Base-by-base conservation (phyloP, 768 basidiomycete genomes). In the Ramaria sp. region DNA sequence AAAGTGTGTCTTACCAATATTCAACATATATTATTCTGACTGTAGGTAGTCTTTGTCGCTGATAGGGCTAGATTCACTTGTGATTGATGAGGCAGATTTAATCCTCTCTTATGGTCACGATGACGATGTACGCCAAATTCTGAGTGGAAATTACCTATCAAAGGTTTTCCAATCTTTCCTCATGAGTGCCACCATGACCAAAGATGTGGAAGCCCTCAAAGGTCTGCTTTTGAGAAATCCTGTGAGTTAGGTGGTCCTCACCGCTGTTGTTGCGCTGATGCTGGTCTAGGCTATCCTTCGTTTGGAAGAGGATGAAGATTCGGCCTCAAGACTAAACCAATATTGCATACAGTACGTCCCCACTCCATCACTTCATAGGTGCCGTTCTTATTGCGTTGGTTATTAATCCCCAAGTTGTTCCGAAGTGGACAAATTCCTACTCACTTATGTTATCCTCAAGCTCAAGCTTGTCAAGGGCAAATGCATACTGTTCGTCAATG, bases 171-270 rank as follows among this genome's bases (percentile, higher is more conserved):
- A 92, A 69, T 88, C 90, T 10, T 93, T 95, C 71, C 73, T 99
- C 34, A 96, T 98, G 91, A 92, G 88, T 66, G 95, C 96, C 4
- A 99, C 95, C 0, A 86, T 98, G 84, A 92, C 93, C 11, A 89
- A 93, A 63, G 96, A 98, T 63, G 91, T 99, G 3, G 90, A 94
- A 65, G 76, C 81, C 59, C 75, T 98, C 54, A 96, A 96, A 68
- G 91, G 92, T 4, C 76, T 97, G 38, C 78, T 87, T 5, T 73
- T 99, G 17, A 78, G 92, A 24, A 90, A 84, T 69, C 93, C 95
- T 7, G 94, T 95, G 62, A 53, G 87, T 75, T 22, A 37, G 9
- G 13, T 37, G 9, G 34, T 10, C 34, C 4, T 37, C 34, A 10
- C 12, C 5, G 2, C 42, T 2, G 42, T 49, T 30, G 17, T 30